A percentile compares a stretch with the other conserved stretches of the same genome.
Conservation (phyloP, 306 rosid genomes). For the Fragaria ananassa region DNA sequence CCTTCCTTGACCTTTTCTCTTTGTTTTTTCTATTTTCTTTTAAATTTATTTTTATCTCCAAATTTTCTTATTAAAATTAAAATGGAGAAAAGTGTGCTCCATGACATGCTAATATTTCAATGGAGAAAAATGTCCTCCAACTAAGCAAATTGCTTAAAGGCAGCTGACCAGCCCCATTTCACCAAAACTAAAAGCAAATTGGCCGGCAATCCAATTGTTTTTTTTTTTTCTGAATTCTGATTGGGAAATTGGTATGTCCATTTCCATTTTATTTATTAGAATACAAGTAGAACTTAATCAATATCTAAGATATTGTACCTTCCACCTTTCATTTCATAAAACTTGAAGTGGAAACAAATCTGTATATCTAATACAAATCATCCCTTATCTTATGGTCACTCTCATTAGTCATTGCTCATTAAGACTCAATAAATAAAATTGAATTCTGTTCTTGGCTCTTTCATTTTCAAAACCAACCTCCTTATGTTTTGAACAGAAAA, state of each 20-base stretch:
- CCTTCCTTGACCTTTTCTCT: not conserved
- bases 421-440: not conserved
- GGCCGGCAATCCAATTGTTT: too few species aligned
- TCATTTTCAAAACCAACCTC: not conserved
- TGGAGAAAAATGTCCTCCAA: too few species aligned
- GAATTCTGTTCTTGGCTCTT: not conserved
- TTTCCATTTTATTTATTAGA: not conserved
- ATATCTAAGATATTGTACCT: not conserved
- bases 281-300: not conserved
- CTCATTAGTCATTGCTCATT: not conserved
- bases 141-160: too few species aligned
- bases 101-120: too few species aligned
- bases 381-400: not conserved
- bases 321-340: not conserved
- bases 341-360: not conserved
- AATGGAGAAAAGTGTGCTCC: too few species aligned
- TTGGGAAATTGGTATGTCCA: not conserved
- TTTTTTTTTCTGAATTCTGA: too few species aligned
- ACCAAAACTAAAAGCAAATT: too few species aligned
- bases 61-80: not conserved
- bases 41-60: not conserved
- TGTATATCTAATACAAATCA: not conserved
- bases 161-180: too few species aligned
- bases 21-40: not conserved
- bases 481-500: not conserved